Percentiles rank a stretch among this genome's conserved stretches.
These are phyloP conservation scores for Trifolium dubium DNA, from an alignment of 306 rosid species.

Conservation along the genomic window DNA sequence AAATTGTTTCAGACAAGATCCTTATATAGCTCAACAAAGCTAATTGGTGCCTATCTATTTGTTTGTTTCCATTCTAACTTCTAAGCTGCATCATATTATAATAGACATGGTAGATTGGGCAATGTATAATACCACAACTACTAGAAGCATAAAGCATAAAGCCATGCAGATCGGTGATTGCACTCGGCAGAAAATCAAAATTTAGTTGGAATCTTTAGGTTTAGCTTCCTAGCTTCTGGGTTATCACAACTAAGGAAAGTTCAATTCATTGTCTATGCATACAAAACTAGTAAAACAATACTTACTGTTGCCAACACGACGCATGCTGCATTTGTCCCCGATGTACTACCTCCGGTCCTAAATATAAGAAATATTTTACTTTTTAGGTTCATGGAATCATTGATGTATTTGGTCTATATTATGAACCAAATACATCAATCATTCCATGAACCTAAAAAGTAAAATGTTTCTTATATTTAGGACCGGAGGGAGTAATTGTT, in stretches of 20 bases:
- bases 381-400: no score
- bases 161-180: not conserved
- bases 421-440: no score
- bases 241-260: not conserved
- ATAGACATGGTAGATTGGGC: not conserved
- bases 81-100: conserved; percentile 1
- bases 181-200: not conserved
- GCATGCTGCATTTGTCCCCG: not conserved
- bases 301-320: not conserved
- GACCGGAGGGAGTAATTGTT: no score
- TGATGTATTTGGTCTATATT: no score
- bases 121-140: not conserved
- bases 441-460: no score
- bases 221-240: not conserved
- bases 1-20: conserved; percentile 47
- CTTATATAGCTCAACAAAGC: conserved; percentile 32
- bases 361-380: no score
- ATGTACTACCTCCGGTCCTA: no score
- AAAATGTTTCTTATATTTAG: no score
- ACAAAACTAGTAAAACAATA: not conserved
- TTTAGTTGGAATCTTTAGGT: not conserved
- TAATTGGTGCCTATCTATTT: not conserved
- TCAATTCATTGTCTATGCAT: not conserved
- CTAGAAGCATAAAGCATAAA: not conserved
- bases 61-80: conserved; percentile 20